Evolutionary conservation across 2,329 filamentous ascomycete genomes (phyloP), one percentile per base, ranked within the genome.

Genomic region (Hymenoscyphus fructigenus): DNA sequence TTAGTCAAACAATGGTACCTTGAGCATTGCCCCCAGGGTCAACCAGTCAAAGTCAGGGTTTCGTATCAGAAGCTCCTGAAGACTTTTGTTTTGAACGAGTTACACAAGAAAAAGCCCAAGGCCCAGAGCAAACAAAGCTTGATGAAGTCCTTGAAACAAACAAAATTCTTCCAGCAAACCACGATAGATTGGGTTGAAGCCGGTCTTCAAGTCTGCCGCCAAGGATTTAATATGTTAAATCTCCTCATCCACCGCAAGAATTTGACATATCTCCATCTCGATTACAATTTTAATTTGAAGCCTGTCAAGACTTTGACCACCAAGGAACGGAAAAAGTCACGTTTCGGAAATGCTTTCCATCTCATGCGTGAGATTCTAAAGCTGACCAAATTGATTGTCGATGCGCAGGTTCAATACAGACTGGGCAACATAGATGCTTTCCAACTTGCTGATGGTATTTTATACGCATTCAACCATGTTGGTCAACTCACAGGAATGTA

Each of bases 181-280:
- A 97, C 92, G 9, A 98, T 99, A 69, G 95, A 99, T 77, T 99
- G 95, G 95, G 95, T 99, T 53, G 95, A 99, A 81, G 95, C 96
- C 72, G 95, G 96, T 80, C 84, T 99, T 75, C 96, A 99, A 80
- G 95, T 99, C 67, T 99, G 95, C 77, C 88, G 95, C 60, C 95
- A 99, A 77, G 95, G 95, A 63, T 99, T 97, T 84, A 99, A 99
- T 80, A 99, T 99, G 94, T 83, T 99, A 66, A 99, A 99, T 74
- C 83, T 99, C 61, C 83, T 99, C 71, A 99, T 99, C 71, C 95
- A 99, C 76, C 90, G 95, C 74, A 99, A 99, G 84, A 99, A 99
- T 78, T 81, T 99, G 72, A 99, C 95, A 0, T 99, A 99, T 75
- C 85, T 99, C 63, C 96, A 99, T 83, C 88, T 99, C 63, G 95